Evolutionary conservation across 2,329 filamentous ascomycete genomes (phyloP), one percentile per base, ranked within the genome.

Genomic region (Cordyceps javanica): DNA sequence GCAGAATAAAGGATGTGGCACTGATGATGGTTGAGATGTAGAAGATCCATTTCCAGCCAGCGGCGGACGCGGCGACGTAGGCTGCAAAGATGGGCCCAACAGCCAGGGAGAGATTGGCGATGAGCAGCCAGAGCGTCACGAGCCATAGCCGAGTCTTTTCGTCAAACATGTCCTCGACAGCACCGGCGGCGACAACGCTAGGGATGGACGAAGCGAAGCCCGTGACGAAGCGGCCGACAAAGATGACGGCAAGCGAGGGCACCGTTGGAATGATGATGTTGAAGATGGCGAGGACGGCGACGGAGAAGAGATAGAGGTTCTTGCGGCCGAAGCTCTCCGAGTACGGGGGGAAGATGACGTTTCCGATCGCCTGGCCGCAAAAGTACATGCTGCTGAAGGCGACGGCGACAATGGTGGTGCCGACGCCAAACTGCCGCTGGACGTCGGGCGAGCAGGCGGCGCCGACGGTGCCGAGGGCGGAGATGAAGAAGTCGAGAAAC

Each of bases 401-500:
- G 44, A 48, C 28, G 44, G 44, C 44, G 44, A 48, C 44, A 28
- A 48, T 28, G 44, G 44, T 32, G 26, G 26, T 48, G 44, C 44
- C 44, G 14, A 32, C 44, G 26, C 26, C 44, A 8, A 48, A 48
- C 44, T 48, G 44, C 44, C 26, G 26, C 44, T 48, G 44, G 26
- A 48, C 44, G 28, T 48, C 44, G 3, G 44, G 26, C 44, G 44
- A 48, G 44, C 44, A 48, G 14, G 44, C 44, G 44, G 44, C 44
- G 26, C 44, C 44, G 16, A 48, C 44, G 26, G 44, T 48, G 44
- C 44, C 44, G 25, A 48, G 44, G 44, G 44, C 44, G 44, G 44
- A 48, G 44, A 48, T 48, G 26, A 48, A 48, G 44, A 48, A 48
- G 44, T 48, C 44, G 44, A 48, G 44, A 48, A 48, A 48, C 26